Conservation (phyloP, 1,139 yeast species). For the Suhomyces kunorum region DNA sequence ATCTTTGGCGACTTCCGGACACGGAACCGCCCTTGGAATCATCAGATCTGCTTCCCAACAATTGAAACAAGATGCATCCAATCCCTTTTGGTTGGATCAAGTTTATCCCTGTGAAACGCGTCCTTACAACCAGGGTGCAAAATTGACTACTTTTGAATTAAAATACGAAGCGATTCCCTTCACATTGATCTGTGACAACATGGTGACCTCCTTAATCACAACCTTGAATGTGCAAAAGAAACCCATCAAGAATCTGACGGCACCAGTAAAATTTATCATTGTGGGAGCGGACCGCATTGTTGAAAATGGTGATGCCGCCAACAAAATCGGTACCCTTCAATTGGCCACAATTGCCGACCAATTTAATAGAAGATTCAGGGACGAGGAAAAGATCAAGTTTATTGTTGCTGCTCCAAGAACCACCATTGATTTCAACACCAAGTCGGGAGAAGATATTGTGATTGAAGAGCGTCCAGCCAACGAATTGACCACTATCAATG, state of each 20-base stretch:
- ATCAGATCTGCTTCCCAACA: constrained; percentile 66
- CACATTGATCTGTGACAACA: constrained; percentile 85
- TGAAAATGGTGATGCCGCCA: constrained; percentile 90
- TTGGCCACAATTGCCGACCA: constrained; percentile 64
- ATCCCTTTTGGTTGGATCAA: constrained; percentile 53
- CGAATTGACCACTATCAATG: constrained; percentile 77
- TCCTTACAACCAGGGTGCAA: constrained; percentile 95
- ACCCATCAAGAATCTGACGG: constrained; percentile 28
- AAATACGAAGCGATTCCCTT: constrained; percentile 85
- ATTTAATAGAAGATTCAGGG: constrained; percentile 31
- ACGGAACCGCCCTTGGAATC: constrained; percentile 94
- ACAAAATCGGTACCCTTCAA: constrained; percentile 96
- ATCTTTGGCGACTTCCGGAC: constrained; percentile 94
- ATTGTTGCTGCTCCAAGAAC: constrained; percentile 95
- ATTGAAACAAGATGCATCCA: constrained; percentile 28
- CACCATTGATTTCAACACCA: constrained; percentile 72
- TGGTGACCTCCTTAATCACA: constrained; percentile 76
- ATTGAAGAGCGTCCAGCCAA: constrained; percentile 85
- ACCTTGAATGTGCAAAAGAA: constrained; percentile 24
- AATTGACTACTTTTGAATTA: constrained; percentile 88
- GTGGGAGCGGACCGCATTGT: constrained; percentile 99
- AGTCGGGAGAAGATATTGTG: constrained; percentile 68
- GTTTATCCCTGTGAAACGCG: constrained; percentile 92
- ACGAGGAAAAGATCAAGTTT: constrained; percentile 61
- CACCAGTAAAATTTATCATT: constrained; percentile 79